Evolutionary conservation across 1,139 yeast species (phyloP).

Genomic region (Nadsonia starkeyi-henricii): DNA sequence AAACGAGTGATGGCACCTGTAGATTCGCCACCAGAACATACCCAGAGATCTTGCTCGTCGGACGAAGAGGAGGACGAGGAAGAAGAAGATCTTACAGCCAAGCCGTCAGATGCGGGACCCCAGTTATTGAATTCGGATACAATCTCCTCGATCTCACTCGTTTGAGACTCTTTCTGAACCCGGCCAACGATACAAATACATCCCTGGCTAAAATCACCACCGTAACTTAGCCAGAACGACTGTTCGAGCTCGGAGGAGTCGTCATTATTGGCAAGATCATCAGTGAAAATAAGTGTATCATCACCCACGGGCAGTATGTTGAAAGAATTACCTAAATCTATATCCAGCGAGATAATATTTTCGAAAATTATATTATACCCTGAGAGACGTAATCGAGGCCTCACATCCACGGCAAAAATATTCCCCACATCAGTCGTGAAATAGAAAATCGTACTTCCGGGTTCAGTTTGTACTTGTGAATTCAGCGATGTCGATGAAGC

Average conservation of each 20-base stretch:
- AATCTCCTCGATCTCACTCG: slow-evolving; percentile 7
- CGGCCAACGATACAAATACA: slow-evolving; percentile 8
- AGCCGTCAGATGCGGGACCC: slow-evolving; percentile 36
- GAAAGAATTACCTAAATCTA: slow-evolving; percentile 11
- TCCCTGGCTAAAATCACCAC: slow-evolving; percentile 12
- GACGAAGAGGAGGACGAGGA: slow-evolving; percentile 13
- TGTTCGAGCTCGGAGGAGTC: slow-evolving; percentile 6
- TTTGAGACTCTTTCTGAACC: slow-evolving; percentile 1
- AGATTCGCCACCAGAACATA: slow-evolving; percentile 32
- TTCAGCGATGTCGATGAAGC: neutral
- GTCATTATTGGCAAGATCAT: slow-evolving; percentile 2
- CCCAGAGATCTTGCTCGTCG: slow-evolving; percentile 32
- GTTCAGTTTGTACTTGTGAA: neutral
- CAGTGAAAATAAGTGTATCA: slow-evolving; percentile 1
- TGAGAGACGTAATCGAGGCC: slow-evolving; percentile 3
- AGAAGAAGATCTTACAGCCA: slow-evolving; percentile 12
- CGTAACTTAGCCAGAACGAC: slow-evolving; percentile 9
- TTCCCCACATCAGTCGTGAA: slow-evolving; percentile 9
- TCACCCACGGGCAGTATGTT: slow-evolving; percentile 11
- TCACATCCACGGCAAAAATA: slow-evolving; percentile 8
- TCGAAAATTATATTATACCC: neutral
- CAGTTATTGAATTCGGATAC: slow-evolving; percentile 27
- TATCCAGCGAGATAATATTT: slow-evolving; percentile 5
- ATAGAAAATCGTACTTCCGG: slow-evolving; percentile 7
- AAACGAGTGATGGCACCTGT: slow-evolving; percentile 30